These are phyloP conservation scores for Falciphora oryzae DNA, from an alignment of 2,329 filamentous ascomycete species.

Conservation along the genomic window DNA sequence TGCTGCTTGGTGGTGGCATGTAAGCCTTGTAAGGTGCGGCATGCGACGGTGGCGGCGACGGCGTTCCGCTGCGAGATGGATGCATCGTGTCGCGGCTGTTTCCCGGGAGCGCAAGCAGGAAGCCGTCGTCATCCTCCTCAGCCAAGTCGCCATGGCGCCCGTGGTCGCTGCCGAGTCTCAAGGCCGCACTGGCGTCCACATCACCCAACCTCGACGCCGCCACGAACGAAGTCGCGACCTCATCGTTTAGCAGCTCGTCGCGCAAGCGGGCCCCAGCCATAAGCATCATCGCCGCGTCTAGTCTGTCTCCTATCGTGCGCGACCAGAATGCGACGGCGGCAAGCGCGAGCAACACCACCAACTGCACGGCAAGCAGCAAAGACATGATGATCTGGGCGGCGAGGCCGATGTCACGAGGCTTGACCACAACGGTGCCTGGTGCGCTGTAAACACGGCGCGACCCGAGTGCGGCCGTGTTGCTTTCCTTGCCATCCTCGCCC, in stretches of 20 bases:
- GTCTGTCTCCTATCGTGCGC: not conserved
- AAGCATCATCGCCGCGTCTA: not conserved
- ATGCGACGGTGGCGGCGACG: not conserved
- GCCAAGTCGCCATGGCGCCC: not conserved
- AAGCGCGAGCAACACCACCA: not conserved
- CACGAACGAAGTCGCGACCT: not conserved
- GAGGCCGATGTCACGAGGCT: not conserved
- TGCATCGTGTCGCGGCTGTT: not conserved
- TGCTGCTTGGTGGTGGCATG: not conserved
- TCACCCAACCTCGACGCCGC: not conserved
- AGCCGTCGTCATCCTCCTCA: not conserved
- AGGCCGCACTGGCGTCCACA: not conserved
- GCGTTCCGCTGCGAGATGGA: not conserved
- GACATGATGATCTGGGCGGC: not conserved
- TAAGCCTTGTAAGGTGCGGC: not conserved
- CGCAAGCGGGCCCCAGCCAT: conserved; percentile 4
- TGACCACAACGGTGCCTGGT: not conserved
- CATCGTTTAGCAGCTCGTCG: not conserved
- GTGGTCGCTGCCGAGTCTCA: not conserved
- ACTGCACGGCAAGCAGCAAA: conserved; percentile 1
- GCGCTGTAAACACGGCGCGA: conserved; percentile 2
- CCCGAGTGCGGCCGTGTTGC: not conserved
- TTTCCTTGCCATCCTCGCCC: not conserved
- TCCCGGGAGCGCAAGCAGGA: not conserved
- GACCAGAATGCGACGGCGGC: not conserved